Conservation (phyloP, 2,329 filamentous ascomycete species). For the Ophiostoma perfectum region DNA sequence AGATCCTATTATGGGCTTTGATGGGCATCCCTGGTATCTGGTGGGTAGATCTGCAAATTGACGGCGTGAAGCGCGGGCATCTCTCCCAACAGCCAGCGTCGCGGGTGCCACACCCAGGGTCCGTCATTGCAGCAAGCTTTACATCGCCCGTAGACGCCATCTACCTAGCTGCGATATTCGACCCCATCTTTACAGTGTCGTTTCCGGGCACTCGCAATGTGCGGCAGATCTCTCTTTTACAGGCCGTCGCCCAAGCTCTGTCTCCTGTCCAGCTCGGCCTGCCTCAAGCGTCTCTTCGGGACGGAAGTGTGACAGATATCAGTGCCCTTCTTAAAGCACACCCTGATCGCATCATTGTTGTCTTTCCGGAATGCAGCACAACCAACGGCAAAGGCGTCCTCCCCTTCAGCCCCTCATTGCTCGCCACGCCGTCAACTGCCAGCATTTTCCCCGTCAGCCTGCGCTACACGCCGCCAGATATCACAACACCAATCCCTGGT, state of each 20-base stretch:
- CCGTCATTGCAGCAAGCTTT: conserved; percentile 83
- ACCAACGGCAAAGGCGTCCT: conserved; percentile 90
- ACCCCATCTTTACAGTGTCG: conserved; percentile 85
- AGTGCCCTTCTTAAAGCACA: conserved; percentile 59
- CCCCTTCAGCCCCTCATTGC: conserved; percentile 71
- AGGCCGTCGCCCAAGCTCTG: conserved; percentile 70
- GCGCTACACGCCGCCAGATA: conserved; percentile 80
- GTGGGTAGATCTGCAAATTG: conserved; percentile 98
- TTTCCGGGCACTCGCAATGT: conserved; percentile 72
- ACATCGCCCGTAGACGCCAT: conserved; percentile 89
- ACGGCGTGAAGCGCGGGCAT: conserved; percentile 89
- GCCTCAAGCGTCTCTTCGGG: conserved; percentile 33
- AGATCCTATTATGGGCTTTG: conserved; percentile 80
- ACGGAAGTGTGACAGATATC: conserved; percentile 49
- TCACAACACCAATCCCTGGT: conserved; percentile 83
- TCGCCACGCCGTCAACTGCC: conserved; percentile 59
- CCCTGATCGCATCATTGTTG: conserved; percentile 69
- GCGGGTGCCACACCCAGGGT: conserved; percentile 71
- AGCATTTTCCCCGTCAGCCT: conserved; percentile 88
- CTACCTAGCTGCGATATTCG: conserved; percentile 92
- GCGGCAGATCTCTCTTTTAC: conserved; percentile 67
- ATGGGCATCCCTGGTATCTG: conserved; percentile 87
- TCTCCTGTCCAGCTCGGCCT: conserved; percentile 46
- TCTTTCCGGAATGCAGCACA: conserved; percentile 91
- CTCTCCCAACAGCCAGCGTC: conserved; percentile 66